Percentiles rank a stretch among this genome's conserved stretches.
Conservation (phyloP, 2,329 filamentous ascomycete genomes). For the Apiospora sp. region DNA sequence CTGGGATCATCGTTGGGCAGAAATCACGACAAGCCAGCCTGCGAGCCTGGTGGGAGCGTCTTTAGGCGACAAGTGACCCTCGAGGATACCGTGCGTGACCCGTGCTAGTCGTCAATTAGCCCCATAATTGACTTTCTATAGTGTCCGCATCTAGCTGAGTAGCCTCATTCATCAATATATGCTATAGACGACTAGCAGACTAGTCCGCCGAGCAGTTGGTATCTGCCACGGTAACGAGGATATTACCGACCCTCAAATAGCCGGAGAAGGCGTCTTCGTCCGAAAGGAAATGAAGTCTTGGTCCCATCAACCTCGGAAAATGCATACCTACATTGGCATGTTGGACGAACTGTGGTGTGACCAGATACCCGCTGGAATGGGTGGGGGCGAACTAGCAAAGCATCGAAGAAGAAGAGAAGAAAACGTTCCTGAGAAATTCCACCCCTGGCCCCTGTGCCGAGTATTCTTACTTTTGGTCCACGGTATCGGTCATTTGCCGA, state of each 20-base stretch:
- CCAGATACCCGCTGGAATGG: neutral
- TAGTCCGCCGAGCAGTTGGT: neutral
- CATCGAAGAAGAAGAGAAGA: neutral
- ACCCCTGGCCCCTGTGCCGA: slow-evolving; percentile 1
- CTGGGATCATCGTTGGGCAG: slow-evolving; percentile 16
- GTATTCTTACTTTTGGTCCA: neutral
- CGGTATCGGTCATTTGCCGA: slow-evolving; percentile 8
- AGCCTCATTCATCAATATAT: slow-evolving; percentile 12
- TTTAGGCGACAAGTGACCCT: neutral
- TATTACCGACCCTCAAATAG: neutral
- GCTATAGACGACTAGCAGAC: neutral
- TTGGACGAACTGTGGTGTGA: slow-evolving; percentile 21
- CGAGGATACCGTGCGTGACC: slow-evolving; percentile 1
- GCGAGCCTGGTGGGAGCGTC: neutral
- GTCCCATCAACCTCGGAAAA: slow-evolving; percentile 8
- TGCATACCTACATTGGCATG: neutral
- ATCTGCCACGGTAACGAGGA: neutral
- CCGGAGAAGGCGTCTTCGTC: slow-evolving; percentile 6
- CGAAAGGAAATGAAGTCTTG: slow-evolving; percentile 12
- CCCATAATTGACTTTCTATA: neutral
- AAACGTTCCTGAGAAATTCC: slow-evolving; percentile 9
- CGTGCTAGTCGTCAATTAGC: neutral
- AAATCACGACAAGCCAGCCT: neutral
- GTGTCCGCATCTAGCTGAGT: slow-evolving; percentile 12
- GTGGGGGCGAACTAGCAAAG: slow-evolving; percentile 1